Evolutionary conservation across 768 basidiomycete species (phyloP).

Genomic region (Phlegmacium glaucopus): DNA sequence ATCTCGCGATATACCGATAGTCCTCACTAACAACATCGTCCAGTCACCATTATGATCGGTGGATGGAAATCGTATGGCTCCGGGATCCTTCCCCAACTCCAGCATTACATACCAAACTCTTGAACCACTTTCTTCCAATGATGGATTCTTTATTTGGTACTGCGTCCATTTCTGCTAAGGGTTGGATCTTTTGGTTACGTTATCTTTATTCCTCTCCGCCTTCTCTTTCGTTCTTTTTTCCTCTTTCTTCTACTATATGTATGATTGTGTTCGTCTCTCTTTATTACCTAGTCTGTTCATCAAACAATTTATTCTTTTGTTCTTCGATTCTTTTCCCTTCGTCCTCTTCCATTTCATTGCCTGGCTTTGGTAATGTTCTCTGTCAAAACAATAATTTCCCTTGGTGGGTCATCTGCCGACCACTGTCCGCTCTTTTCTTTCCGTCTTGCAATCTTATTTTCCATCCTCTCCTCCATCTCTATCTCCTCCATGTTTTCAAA

Average conservation of each 20-base stretch:
- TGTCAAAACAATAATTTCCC: slow-evolving; percentile 7
- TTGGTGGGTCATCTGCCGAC: slow-evolving; percentile 12
- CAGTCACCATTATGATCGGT: slow-evolving; percentile 23
- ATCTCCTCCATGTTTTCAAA: not conserved
- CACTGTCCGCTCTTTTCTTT: slow-evolving; percentile 22
- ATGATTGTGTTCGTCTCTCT: slow-evolving; percentile 32
- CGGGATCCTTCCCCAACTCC: slow-evolving; percentile 29
- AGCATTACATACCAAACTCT: too few relatives aligned
- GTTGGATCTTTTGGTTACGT: slow-evolving; percentile 53
- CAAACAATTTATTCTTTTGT: slow-evolving; percentile 21
- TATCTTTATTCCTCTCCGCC: slow-evolving; percentile 43
- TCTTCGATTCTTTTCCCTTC: slow-evolving; percentile 12
- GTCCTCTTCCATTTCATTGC: slow-evolving; percentile 21
- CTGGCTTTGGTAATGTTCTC: slow-evolving; percentile 8
- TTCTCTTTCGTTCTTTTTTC: slow-evolving; percentile 20
- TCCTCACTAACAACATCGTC: slow-evolving; percentile 24
- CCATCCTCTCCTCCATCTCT: slow-evolving; percentile 4
- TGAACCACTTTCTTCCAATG: slow-evolving; percentile 6
- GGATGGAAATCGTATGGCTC: slow-evolving; percentile 46
- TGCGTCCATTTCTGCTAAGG: slow-evolving; percentile 14
- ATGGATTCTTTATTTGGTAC: slow-evolving; percentile 16
- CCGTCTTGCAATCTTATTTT: slow-evolving; percentile 7
- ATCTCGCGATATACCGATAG: slow-evolving; percentile 29
- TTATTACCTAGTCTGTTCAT: slow-evolving; percentile 27
- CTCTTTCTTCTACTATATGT: slow-evolving; percentile 28